Percentiles rank a stretch among this genome's conserved stretches.
phyloP scores from a whole-genome alignment of 2,329 filamentous ascomycete species.

The Clarireedia paspali region DNA sequence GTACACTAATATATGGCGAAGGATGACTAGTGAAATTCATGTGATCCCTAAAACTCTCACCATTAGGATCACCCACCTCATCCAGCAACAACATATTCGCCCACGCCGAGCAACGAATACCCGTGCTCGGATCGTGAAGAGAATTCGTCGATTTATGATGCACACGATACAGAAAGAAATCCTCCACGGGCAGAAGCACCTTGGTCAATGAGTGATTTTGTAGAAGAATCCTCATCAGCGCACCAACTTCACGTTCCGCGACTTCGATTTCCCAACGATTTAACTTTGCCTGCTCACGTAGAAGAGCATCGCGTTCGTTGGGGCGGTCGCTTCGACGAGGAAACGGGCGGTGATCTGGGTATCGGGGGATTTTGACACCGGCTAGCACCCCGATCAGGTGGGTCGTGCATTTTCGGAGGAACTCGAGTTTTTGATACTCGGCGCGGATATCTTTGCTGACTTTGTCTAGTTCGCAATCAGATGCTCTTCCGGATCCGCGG shows the following conservation, averaged over 20 bases:
- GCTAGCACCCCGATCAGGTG: not conserved
- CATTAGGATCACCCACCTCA: too few species aligned
- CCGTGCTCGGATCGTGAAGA: too few species aligned
- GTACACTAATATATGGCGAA: too few species aligned
- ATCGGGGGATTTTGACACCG: not conserved
- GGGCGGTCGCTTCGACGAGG: not conserved
- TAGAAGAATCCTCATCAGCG: not conserved
- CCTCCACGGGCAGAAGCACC: too few species aligned
- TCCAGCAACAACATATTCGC: too few species aligned
- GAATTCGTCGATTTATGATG: too few species aligned
- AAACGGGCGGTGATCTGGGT: not conserved
- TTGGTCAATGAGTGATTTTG: not conserved
- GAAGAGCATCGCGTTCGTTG: not conserved
- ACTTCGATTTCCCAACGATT: not conserved
- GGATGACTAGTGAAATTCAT: too few species aligned
- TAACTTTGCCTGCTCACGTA: not conserved
- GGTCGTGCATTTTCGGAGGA: not conserved
- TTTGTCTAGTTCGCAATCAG: not conserved
- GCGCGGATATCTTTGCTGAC: not conserved
- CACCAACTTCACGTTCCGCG: too few species aligned
- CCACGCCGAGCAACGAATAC: too few species aligned
- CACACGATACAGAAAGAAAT: too few species aligned
- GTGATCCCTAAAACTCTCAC: too few species aligned
- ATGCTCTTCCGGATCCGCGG: not conserved
- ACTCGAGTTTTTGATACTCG: not conserved